Percentiles rank a stretch among this genome's conserved stretches.
Evolutionary conservation across 805 yeast genomes (phyloP).

Genomic region (Schwanniomyces vanrijiae): DNA sequence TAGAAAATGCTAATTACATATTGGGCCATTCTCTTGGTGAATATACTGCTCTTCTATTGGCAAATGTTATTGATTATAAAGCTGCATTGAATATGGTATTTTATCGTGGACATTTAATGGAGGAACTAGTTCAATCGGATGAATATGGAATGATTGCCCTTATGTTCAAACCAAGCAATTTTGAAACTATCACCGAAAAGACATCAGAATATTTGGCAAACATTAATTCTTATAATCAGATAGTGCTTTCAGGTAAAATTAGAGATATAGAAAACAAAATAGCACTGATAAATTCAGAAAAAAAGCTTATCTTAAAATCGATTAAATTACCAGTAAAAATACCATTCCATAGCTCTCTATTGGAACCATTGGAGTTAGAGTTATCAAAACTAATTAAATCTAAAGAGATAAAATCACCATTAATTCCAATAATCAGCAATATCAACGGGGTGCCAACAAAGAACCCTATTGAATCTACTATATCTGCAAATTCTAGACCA

Average conservation of each 20-base stretch:
- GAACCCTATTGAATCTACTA: slow-evolving; percentile 28
- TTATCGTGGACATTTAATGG: slow-evolving; percentile 46
- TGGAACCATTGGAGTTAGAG: slow-evolving; percentile 32
- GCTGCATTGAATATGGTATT: slow-evolving; percentile 44
- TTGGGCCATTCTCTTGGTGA: slow-evolving; percentile 56
- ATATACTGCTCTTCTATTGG: slow-evolving; percentile 41
- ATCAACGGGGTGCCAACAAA: slow-evolving; percentile 25
- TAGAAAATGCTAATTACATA: slow-evolving; percentile 16
- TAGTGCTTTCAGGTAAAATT: slow-evolving; percentile 45
- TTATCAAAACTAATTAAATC: slow-evolving; percentile 10
- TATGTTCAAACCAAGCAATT: slow-evolving; percentile 23
- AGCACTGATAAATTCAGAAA: slow-evolving; percentile 11
- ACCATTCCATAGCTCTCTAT: slow-evolving; percentile 49
- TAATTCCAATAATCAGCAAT: slow-evolving; percentile 39
- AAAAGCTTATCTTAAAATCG: slow-evolving; percentile 21
- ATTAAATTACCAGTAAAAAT: slow-evolving; percentile 43
- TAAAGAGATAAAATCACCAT: not conserved
- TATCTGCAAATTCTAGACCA: slow-evolving; percentile 42
- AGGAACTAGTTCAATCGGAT: slow-evolving; percentile 19
- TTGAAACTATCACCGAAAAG: slow-evolving; percentile 18
- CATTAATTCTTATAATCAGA: slow-evolving; percentile 42
- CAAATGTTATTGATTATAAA: slow-evolving; percentile 32
- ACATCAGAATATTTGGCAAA: slow-evolving; percentile 42
- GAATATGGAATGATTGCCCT: slow-evolving; percentile 37
- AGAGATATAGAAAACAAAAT: slow-evolving; percentile 23